These are phyloP conservation scores for Mucor indicus DNA, from an alignment of 371 early-diverging fungal genomes.

Conservation along the genomic window DNA sequence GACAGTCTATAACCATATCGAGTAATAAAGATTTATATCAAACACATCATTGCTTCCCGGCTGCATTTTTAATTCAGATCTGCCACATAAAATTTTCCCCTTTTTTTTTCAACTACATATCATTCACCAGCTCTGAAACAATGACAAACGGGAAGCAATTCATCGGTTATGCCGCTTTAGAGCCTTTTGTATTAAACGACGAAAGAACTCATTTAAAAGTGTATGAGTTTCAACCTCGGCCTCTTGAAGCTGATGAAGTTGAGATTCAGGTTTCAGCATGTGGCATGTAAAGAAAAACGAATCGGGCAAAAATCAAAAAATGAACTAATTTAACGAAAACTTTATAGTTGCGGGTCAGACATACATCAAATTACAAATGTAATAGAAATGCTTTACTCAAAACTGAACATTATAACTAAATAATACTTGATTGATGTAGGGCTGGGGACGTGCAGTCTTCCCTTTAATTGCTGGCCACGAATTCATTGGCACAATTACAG, in stretches of 20 bases:
- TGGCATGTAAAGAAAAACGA: conserved; percentile 45
- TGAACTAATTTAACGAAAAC: too few relatives aligned
- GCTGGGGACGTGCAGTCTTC: conserved; percentile 38
- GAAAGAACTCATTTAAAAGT: conserved; percentile 27
- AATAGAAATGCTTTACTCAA: neutral
- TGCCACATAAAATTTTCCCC: too few relatives aligned
- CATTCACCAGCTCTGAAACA: too few relatives aligned
- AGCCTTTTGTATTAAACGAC: conserved; percentile 22
- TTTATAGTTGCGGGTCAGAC: conserved; percentile 51
- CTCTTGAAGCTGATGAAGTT: conserved; percentile 50
- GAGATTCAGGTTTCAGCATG: conserved; percentile 58
- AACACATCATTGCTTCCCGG: too few relatives aligned
- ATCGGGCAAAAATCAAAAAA: too few relatives aligned
- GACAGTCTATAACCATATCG: too few relatives aligned
- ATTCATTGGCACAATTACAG: conserved; percentile 65
- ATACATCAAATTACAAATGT: conserved; percentile 39
- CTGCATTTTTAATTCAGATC: too few relatives aligned
- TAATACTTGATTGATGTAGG: conserved; percentile 21
- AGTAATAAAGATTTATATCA: too few relatives aligned
- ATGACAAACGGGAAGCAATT: conserved; percentile 19
- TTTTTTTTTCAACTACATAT: too few relatives aligned
- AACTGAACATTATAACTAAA: neutral
- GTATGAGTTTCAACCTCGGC: conserved; percentile 41
- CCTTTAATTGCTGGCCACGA: conserved; percentile 80
- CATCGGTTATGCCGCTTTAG: conserved; percentile 33